A percentile compares a stretch with the other conserved stretches of the same genome.
Conservation (phyloP, 164 flowering plant species). For the Berberis thunbergii region DNA sequence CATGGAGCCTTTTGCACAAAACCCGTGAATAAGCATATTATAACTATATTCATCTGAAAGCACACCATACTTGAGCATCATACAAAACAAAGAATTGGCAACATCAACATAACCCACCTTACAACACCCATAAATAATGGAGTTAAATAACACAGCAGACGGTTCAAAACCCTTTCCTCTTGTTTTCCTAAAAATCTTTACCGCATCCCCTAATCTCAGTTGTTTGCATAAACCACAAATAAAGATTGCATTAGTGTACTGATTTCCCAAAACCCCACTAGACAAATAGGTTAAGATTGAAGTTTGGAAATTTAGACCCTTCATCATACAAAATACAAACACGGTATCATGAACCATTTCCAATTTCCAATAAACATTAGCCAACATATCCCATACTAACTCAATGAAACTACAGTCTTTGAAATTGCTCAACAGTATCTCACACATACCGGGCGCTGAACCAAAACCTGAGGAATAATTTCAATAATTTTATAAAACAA, state of each 20-base stretch:
- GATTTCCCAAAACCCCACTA: constrained; percentile 23
- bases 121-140: constrained; percentile 55
- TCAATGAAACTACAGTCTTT: constrained; percentile 31
- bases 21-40: constrained; percentile 71
- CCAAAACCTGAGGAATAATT: constrained; percentile 40
- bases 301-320: constrained; percentile 28
- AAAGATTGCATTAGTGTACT: constrained; percentile 39
- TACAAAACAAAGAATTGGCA: constrained; percentile 53
- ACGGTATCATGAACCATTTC: constrained; percentile 60
- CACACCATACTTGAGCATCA: constrained; percentile 58
- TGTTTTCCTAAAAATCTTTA: constrained; percentile 26
- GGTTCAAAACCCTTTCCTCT: constrained; percentile 24
- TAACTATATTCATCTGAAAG: constrained; percentile 58
- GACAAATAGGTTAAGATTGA: constrained; percentile 50
- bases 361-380: constrained; percentile 40
- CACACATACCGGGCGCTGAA: constrained; percentile 52
- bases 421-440: constrained; percentile 37
- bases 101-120: constrained; percentile 43
- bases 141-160: constrained; percentile 46
- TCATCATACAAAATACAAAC: constrained; percentile 54
- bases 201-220: constrained; percentile 45
- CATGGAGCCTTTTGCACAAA: constrained; percentile 50
- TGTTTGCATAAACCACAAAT: constrained; percentile 64
- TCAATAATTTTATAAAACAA: neutral
- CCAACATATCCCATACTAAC: constrained; percentile 63